Conservation (phyloP, 352 stramenopile species). For the Aphanomyces invadans region DNA sequence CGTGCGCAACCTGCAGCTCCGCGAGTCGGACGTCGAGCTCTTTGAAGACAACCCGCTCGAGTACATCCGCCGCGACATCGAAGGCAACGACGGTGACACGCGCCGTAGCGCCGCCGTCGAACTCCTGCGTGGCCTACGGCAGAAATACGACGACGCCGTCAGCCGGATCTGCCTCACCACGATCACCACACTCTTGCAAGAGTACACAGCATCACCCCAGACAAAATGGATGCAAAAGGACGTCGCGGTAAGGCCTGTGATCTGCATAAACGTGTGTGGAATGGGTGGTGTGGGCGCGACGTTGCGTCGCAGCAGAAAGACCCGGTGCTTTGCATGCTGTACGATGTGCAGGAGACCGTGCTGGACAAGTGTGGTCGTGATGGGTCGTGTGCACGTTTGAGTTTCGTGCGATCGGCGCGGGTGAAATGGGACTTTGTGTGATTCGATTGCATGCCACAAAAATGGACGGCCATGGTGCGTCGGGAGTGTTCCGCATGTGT, state of each 20-base stretch:
- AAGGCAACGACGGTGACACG: conserved; percentile 96
- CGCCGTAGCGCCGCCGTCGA: conserved; percentile 92
- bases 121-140: conserved; percentile 91
- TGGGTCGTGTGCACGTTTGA: no score
- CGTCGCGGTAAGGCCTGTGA: conserved; percentile 87
- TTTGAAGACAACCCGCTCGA: conserved; percentile 99
- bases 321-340: no score
- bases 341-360: no score
- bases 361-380: no score
- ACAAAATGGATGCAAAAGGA: conserved; percentile 94
- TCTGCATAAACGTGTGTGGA: background rate
- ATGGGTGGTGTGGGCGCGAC: no score
- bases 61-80: conserved; percentile 97
- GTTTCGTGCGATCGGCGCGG: no score
- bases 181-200: conserved; percentile 85
- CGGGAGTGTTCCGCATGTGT: no score
- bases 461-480: no score
- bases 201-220: conserved; percentile 80
- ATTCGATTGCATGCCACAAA: no score
- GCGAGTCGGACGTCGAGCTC: conserved; percentile 93
- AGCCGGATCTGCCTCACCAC: conserved; percentile 92
- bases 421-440: no score
- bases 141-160: conserved; percentile 90
- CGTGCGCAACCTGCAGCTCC: conserved; percentile 95
- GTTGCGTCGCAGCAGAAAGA: no score